These are phyloP conservation scores for barley (Hordeum vulgare) DNA, from an alignment of 176 grass and related monocot species.

Conservation along the genomic window MorexV3_pseudomolecules_assembly NC_058518.1:486429481-486429980, in stretches of 20 bases:
- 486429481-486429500: conserved; percentile 58
- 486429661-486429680: conserved; percentile 96
- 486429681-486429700: conserved; percentile 50
- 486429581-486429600: conserved; percentile 93
- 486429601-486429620: conserved; percentile 84
- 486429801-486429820: background rate
- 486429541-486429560: background rate
- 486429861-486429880: background rate
- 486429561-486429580: conserved; percentile 50
- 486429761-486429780: conserved; percentile 5
- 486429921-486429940: too few relatives aligned
- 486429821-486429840: background rate
- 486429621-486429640: conserved; percentile 77
- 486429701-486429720: background rate
- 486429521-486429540: background rate
- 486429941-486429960: too few relatives aligned
- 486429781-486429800: background rate
- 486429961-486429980: too few relatives aligned
- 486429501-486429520: background rate
- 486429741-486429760: background rate
- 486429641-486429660: conserved; percentile 64
- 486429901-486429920: too few relatives aligned
- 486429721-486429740: conserved; percentile 43
- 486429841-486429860: background rate
- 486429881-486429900: background rate